Evolutionary conservation across 169 alveolate species (phyloP), one percentile per base, ranked within the genome.

Genomic region (Plasmodium falciparum): DNA sequence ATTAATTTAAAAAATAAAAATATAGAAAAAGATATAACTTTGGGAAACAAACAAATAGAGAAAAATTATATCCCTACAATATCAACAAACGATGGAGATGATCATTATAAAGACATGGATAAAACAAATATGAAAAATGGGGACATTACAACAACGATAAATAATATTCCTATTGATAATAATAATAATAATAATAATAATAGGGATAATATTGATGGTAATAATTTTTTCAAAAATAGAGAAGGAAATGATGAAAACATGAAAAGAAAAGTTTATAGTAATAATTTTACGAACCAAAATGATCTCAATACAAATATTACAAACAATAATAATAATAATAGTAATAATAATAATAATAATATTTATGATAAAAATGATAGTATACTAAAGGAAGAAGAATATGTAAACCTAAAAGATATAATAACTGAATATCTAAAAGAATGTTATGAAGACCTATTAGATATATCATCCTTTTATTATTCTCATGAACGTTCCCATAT

Each of bases 401-500:
- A 78, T 56, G 89, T 78, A 33, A 78, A 78, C 33, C 69, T 78
- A 61, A 78, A 78, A 43, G 89, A 61, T 7, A 66, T 78, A 4
- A 47, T 78, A 43, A 78, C 78, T 24, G 89, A 78, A 59, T 78
- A 78, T 33, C 54, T 78, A 17, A 78, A 66, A 45, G 89, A 78
- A 47, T 78, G 80, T 59, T 78, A 78, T 56, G 89, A 78, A 43
- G 89, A 78, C 13, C 33, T 78, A 13, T 24, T 78, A 11, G 80
- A 59, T 12, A 78, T 78, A 29, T 50, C 89, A 20, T 65, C 89
- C 43, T 13, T 65, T 59, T 78, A 78, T 47, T 66, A 78, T 43
- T 54, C 74, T 7, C 89, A 78, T 26, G 99, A 97, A 92, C 94
- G 98, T 93, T 93, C 99, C 66, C 97, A 95, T 88, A 98, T 97